Base-by-base conservation (phyloP, 305 asterid genomes). In the Ilex paraguariensis region DNA sequence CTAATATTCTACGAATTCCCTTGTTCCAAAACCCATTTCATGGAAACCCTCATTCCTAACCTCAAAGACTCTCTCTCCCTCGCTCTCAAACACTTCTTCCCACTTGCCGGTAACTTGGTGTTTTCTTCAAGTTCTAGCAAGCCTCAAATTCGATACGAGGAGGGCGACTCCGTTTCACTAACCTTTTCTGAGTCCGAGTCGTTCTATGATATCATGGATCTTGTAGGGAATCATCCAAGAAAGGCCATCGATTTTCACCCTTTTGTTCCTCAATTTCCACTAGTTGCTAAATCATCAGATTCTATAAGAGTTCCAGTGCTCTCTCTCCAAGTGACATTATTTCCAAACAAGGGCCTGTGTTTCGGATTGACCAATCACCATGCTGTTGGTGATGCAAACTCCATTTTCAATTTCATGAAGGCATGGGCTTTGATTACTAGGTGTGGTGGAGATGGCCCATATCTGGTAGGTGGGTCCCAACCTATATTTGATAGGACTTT, bases 131-230 rank as follows among this genome's bases (percentile, higher is more conserved):
- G 46, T 28, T 4, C 59, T 7, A 46, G 54, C 31, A 49, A 44
- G 48, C 86, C 84, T 5, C 73, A 72, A 3, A 39, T 79, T 6
- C 72, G 74, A 13, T 79, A 71, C 9, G 61, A 17, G 16, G 16
- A 65, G 13, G 84, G 87, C 0, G 88, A 82, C 56, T 65, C 84
- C 0, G 81, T 82, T 17, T 13, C 75, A 3, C 44, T 81, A 32
- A 79, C 77, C 7, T 63, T 81, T 39, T 80, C 78, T 0, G 73
- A 79, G 58, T 14, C 68, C 3, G 28, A 59, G 12, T 2, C 68
- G 28, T 72, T 33, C 64, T 70, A 46, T 7, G 66, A 50, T 57
- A 46, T 60, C 5, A 67, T 69, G 59, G 45, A 67, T 17, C 65
- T 73, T 17, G 42, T 36, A 7, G 74, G 69, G 50, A 61, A 73